Conservation (phyloP, 2,329 filamentous ascomycete genomes). For the Fusarium pseudoanthophilum region DNA sequence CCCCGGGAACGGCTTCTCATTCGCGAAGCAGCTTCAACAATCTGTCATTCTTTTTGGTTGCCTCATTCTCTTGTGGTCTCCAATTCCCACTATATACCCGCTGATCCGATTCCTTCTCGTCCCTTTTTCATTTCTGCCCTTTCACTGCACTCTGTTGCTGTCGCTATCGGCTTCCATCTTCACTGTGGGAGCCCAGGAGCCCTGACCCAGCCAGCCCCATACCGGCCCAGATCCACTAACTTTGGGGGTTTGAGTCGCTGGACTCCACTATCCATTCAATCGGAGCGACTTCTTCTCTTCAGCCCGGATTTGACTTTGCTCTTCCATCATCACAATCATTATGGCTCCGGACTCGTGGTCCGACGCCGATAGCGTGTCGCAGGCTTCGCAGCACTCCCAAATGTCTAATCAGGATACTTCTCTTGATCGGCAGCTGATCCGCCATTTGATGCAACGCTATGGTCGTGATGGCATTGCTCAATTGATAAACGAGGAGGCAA, state of each 20-base stretch:
- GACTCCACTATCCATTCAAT: slow-evolving; percentile 36
- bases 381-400: slow-evolving; percentile 45
- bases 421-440: slow-evolving; percentile 51
- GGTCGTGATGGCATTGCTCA: slow-evolving; percentile 48
- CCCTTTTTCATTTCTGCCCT: neutral
- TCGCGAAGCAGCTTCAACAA: slow-evolving; percentile 30
- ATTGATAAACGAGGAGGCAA: slow-evolving; percentile 49
- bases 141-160: slow-evolving; percentile 5
- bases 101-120: slow-evolving; percentile 15
- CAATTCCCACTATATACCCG: slow-evolving; percentile 1
- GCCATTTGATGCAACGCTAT: slow-evolving; percentile 50
- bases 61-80: slow-evolving; percentile 11
- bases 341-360: slow-evolving; percentile 49
- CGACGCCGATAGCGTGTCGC: slow-evolving; percentile 46
- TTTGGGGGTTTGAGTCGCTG: slow-evolving; percentile 35
- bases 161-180: slow-evolving; percentile 9
- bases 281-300: slow-evolving; percentile 19
- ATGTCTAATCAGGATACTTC: slow-evolving; percentile 43
- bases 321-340: slow-evolving; percentile 28
- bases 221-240: slow-evolving; percentile 27
- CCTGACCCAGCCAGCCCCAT: slow-evolving; percentile 9
- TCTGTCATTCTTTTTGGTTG: slow-evolving; percentile 33
- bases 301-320: slow-evolving; percentile 16
- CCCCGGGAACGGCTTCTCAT: slow-evolving; percentile 26
- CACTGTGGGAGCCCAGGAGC: slow-evolving; percentile 3